Base-by-base conservation (phyloP, 2,329 filamentous ascomycete genomes). In the Trichoderma oligosporum region DNA sequence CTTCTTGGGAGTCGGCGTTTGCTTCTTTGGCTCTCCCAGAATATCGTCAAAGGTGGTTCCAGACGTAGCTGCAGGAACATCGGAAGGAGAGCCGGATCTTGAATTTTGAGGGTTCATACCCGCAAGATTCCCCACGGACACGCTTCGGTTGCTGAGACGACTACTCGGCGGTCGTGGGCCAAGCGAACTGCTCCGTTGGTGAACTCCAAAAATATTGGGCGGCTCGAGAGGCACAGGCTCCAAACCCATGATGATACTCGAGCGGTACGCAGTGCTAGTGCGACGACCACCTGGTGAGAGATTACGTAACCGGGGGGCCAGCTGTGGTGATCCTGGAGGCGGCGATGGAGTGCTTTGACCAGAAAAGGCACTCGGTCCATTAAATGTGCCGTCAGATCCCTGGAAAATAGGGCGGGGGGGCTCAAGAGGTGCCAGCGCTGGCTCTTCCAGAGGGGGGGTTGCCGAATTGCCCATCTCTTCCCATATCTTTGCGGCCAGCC, bases 401-500 rank as follows among this genome's bases (percentile, higher is more conserved):
- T 66, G 65, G 52, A 75, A 74, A n/a, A 73, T 66, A 42, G 66
- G 64, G 9, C 66, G 68, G 8, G 73, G 74, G 3, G 74, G 73
- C 46, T 72, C 64, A 12, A 76, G 62, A 9, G 73, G 73, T 3
- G 70, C 73, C 64, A 76, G 64, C n/a, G 67, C 62, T 2, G 68
- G 66, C 20, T 76, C 71, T 14, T 65, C 62, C 0, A 64, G 61
- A 2, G 68, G 64, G 4, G 64, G 55, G 3, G 61, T 62, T 14
- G 67, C 63, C 4, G 63, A 64, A n/a, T 67, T 69, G 6, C 69
- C 64, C 3, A 68, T 61, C 6, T 70, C 70, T 56, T 79, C 76
- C 79, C 79, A 82, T 41, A 72, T 68, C 62, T 79, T 78, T 20
- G 78, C 79, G 2, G 77, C 78, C 29, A 78, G 69, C 79, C 79